Evolutionary conservation across 2,329 filamentous ascomycete species (phyloP).

Genomic region (Paecilomyces formosus): DNA sequence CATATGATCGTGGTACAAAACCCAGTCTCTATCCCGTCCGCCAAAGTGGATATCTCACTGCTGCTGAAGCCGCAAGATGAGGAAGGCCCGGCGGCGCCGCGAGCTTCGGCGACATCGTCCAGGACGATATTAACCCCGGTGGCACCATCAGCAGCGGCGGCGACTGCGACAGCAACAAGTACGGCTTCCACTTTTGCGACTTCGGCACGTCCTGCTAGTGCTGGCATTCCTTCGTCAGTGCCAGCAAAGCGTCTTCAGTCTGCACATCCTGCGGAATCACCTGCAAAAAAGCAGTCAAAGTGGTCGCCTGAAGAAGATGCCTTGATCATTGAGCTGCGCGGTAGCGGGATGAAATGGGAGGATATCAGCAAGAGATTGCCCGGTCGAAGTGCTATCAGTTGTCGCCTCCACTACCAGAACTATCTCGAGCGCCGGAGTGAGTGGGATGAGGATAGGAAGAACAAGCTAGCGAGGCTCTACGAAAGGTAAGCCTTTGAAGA

Average conservation of each 20-base stretch:
- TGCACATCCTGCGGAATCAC: conserved; percentile 49
- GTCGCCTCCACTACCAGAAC: conserved; percentile 92
- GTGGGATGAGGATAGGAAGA: conserved; percentile 97
- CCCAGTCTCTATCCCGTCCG: conserved; percentile 37
- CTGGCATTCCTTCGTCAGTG: conserved; percentile 21
- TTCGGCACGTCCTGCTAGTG: conserved; percentile 19
- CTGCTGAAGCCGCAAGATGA: conserved; percentile 61
- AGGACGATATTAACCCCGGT: conserved; percentile 16
- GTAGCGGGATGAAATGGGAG: conserved; percentile 95
- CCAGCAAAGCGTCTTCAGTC: conserved; percentile 37
- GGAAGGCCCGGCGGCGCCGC: conserved; percentile 21
- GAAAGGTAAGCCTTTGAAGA: conserved; percentile 62
- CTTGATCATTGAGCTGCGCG: conserved; percentile 85
- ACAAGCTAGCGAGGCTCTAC: conserved; percentile 89
- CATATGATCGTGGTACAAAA: conserved; percentile 38
- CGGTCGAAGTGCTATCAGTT: conserved; percentile 87
- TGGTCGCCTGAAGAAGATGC: conserved; percentile 92
- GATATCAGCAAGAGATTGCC: conserved; percentile 89
- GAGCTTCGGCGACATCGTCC: conserved; percentile 24
- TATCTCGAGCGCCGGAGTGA: conserved; percentile 88
- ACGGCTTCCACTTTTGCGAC: conserved; percentile 14
- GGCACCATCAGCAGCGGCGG: conserved; percentile 21
- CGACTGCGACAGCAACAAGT: conserved; percentile 16
- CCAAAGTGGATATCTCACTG: conserved; percentile 91
- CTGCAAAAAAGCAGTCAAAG: conserved; percentile 91